Conservation (phyloP, 805 yeast genomes). For the Pichia californica region DNA sequence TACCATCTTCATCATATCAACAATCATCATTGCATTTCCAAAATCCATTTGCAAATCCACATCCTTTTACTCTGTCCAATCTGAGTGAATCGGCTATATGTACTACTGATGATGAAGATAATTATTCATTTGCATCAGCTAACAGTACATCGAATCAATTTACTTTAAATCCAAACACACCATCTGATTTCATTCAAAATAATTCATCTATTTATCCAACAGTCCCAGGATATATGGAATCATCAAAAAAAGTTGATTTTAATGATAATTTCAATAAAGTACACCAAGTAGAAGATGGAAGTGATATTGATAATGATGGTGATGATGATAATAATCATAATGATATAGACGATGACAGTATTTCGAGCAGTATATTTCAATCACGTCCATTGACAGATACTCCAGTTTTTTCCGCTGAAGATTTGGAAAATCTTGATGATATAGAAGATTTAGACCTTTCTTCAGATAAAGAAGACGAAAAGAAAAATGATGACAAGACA, state of each 20-base stretch:
- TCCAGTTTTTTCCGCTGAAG: constrained; percentile 38
- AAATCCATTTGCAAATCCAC: not conserved
- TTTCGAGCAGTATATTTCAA: constrained; percentile 35
- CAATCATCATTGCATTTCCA: not conserved
- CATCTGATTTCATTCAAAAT: not conserved
- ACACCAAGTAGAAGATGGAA: not conserved
- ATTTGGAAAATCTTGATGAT: constrained; percentile 21
- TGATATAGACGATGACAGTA: not conserved
- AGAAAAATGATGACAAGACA: constrained; percentile 3
- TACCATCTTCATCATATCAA: not conserved
- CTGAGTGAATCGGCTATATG: constrained; percentile 20
- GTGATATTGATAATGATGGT: not conserved
- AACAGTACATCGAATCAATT: not conserved
- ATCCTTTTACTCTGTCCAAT: constrained; percentile 1
- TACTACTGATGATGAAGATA: constrained; percentile 20
- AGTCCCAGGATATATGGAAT: not conserved
- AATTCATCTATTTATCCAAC: not conserved
- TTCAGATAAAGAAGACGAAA: not conserved
- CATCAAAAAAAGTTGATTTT: not conserved
- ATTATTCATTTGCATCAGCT: not conserved
- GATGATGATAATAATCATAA: not conserved
- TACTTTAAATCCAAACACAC: no score
- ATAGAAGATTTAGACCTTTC: constrained; percentile 5
- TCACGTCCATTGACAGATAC: constrained; percentile 72
- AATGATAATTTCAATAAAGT: not conserved